Evolutionary conservation across 2,329 filamentous ascomycete genomes (phyloP), one percentile per base, ranked within the genome.

Genomic region (Aspergillus vadensis): DNA sequence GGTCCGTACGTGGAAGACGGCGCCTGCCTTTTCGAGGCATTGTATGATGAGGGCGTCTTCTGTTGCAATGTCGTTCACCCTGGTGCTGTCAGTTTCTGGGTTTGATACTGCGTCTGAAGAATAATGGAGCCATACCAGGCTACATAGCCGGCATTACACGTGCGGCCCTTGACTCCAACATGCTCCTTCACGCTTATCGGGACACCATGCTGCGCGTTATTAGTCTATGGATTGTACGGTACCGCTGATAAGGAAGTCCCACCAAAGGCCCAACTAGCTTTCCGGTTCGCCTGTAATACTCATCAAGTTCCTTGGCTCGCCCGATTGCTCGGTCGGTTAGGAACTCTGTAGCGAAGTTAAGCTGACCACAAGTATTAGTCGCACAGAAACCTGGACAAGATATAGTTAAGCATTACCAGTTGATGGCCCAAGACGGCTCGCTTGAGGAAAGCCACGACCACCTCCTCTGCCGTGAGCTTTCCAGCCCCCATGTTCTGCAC

Each of bases 101-200:
- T 41, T 21, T 27, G 7, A n/a, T n/a, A 1, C 5, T 25, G 14
- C 30, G 19, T 6, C 15, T 8, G 6, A 3, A 14, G 15, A 14
- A 25, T 49, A 12, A 25, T 4, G 3, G 2, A 5, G n/a, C 38
- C 64, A 14, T 59, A 75, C 74, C 70, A 77, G 27, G 74, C 70
- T 3, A 74, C 72, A 49, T 73, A 78, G 30, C 74, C 75, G 2
- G 70, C 73, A 44, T 76, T 74, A 57, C 71, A 74, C 1, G 70
- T 74, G 23, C 65, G 72, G 1, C 83, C 84, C 58, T 82, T 82
- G 27, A 88, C 77, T 9, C 85, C 81, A 69, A 88, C 85, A 14
- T 86, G 85, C 56, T 89, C 86, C 65, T 88, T 89, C 4, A 86
- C 72, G 44, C 79, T 82, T 55, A 87, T 80, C 0, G 85, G 85